Conservation (phyloP, 2,329 filamentous ascomycete species). For the Neonectria coccinea region DNA sequence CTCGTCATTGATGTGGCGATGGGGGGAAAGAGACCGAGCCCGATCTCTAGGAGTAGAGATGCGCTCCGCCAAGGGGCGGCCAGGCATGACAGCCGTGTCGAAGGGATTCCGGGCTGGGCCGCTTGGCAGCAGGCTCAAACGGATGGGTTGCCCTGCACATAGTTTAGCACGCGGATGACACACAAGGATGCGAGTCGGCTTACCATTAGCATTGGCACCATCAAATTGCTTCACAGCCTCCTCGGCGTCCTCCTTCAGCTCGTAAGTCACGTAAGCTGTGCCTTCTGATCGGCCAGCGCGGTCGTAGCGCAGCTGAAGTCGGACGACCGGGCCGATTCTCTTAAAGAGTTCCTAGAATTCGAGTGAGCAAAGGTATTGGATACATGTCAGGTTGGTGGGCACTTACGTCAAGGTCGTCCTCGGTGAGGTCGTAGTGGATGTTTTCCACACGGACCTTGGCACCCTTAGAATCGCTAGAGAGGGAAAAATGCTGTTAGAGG, state of each 20-base stretch:
- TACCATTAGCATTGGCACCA: slow-evolving; percentile 88
- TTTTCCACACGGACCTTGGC: slow-evolving; percentile 88
- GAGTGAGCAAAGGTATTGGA: slow-evolving; percentile 43
- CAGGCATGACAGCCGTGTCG: slow-evolving; percentile 65
- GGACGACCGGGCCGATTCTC: slow-evolving; percentile 78
- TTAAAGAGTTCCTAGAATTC: slow-evolving; percentile 77
- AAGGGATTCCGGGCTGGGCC: slow-evolving; percentile 66
- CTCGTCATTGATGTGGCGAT: slow-evolving; percentile 61
- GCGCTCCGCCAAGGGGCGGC: slow-evolving; percentile 70
- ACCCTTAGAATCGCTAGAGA: slow-evolving; percentile 63
- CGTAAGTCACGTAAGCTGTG: slow-evolving; percentile 85
- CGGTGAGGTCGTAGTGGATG: slow-evolving; percentile 90
- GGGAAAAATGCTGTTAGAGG: slow-evolving; percentile 28
- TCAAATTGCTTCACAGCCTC: slow-evolving; percentile 84
- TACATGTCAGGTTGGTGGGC: background rate
- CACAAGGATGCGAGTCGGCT: background rate
- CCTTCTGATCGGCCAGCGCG: slow-evolving; percentile 90
- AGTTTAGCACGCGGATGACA: slow-evolving; percentile 19
- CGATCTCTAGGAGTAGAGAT: slow-evolving; percentile 67
- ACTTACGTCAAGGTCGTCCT: slow-evolving; percentile 82
- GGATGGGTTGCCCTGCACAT: slow-evolving; percentile 79
- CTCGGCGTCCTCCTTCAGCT: slow-evolving; percentile 75
- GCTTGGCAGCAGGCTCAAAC: slow-evolving; percentile 72
- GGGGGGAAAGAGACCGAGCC: slow-evolving; percentile 72
- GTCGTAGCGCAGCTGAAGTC: slow-evolving; percentile 82